A percentile compares a stretch with the other conserved stretches of the same genome.
phyloP scores from a whole-genome alignment of 129 eudicot species.

The Lonicera japonica region DNA sequence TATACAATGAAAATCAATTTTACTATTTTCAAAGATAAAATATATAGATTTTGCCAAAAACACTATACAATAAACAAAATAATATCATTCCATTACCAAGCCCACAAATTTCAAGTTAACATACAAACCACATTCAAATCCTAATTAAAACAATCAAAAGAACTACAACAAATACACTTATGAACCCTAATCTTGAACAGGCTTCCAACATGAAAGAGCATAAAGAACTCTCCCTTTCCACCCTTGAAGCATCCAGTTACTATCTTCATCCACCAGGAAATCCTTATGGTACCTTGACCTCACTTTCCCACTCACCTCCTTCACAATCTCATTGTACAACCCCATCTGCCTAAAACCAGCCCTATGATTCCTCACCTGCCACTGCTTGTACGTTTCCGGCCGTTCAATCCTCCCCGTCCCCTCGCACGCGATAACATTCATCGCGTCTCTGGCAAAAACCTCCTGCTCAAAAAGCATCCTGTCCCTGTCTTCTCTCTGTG shows the following conservation, averaged over 20 bases:
- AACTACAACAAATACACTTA: no score
- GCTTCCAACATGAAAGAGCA: slow-evolving; percentile 40
- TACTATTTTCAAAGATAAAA: no score
- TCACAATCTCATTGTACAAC: slow-evolving; percentile 28
- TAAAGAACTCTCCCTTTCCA: slow-evolving; percentile 44
- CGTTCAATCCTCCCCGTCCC: slow-evolving; percentile 44
- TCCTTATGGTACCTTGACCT: slow-evolving; percentile 44
- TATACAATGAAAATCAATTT: no score
- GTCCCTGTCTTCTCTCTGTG: slow-evolving; percentile 29
- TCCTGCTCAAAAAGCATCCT: slow-evolving; percentile 45
- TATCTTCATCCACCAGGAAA: slow-evolving; percentile 50
- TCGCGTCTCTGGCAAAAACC: slow-evolving; percentile 36
- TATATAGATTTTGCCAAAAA: no score
- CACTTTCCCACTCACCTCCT: slow-evolving; percentile 34
- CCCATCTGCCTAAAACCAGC: slow-evolving; percentile 44
- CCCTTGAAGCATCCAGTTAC: slow-evolving; percentile 58
- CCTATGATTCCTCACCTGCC: slow-evolving; percentile 39
- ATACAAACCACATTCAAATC: no score
- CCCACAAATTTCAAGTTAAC: no score
- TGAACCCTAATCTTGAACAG: slow-evolving; percentile 11
- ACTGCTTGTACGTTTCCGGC: slow-evolving; percentile 50
- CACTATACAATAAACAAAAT: no score
- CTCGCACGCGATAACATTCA: slow-evolving; percentile 60
- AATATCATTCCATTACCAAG: no score
- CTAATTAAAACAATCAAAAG: no score